Conservation (phyloP, 2,329 filamentous ascomycete species). For the Akanthomyces muscarius region DNA sequence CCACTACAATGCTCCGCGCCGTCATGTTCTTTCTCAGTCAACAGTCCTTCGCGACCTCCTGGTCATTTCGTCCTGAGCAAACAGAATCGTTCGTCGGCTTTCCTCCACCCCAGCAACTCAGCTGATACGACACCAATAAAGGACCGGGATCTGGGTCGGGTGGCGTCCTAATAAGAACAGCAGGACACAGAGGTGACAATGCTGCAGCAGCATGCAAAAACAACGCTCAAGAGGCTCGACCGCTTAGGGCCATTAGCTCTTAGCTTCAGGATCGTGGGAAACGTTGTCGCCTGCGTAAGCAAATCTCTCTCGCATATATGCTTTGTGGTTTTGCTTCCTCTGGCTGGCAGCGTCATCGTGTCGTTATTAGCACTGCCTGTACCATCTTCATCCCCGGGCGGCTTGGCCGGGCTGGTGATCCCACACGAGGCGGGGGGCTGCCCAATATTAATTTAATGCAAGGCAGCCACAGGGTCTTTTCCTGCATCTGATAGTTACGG, state of each 20-base stretch:
- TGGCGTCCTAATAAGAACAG: background rate
- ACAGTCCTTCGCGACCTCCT: background rate
- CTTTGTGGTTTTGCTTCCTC: background rate
- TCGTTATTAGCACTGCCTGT: background rate
- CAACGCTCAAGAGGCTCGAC: background rate
- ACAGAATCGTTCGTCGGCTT: background rate
- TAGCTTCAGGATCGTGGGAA: background rate
- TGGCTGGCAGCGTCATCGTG: background rate
- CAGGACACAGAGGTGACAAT: background rate
- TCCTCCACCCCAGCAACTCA: background rate
- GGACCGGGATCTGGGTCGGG: background rate
- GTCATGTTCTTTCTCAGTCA: too few relatives aligned
- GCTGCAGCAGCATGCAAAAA: background rate
- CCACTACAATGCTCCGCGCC: too few relatives aligned
- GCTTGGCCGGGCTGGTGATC: background rate
- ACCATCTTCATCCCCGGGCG: background rate
- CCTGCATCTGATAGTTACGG: background rate
- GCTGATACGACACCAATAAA: background rate
- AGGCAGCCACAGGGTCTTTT: slow-evolving; percentile 8
- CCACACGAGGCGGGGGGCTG: background rate
- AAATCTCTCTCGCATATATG: background rate
- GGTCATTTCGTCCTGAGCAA: background rate
- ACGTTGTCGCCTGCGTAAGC: background rate
- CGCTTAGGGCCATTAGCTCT: background rate
- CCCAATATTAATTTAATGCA: slow-evolving; percentile 1